Conservation (phyloP, 228 moss, liverwort and hornwort species). For the Sphagnum magellanicum region DNA sequence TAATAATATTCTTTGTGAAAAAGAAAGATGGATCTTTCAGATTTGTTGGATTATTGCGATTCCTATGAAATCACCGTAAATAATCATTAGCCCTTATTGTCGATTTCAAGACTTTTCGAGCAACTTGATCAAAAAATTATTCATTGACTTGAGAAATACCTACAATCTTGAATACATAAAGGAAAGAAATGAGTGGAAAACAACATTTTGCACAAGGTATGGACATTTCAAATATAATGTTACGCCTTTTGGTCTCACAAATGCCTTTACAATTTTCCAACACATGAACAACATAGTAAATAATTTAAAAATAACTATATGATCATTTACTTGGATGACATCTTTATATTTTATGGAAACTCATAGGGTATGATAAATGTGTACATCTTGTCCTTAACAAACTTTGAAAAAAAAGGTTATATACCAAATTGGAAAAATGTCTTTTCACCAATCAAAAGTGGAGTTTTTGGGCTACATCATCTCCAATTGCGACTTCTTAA, state of each 20-base stretch:
- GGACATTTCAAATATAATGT: constrained; percentile 9
- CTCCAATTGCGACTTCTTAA: not conserved
- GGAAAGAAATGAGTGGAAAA: constrained; percentile 6
- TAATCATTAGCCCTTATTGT: constrained; percentile 1
- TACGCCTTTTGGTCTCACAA: constrained; percentile 7
- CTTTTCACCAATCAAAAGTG: not conserved
- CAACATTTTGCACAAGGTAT: constrained; percentile 4
- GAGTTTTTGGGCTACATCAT: constrained; percentile 5
- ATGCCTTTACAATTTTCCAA: constrained; percentile 7
- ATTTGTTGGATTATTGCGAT: not conserved
- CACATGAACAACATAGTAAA: constrained; percentile 2
- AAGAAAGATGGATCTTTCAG: constrained; percentile 6
- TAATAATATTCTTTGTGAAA: constrained; percentile 1
- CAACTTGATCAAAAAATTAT: constrained; percentile 3
- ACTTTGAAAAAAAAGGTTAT: not conserved
- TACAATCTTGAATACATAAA: constrained; percentile 7
- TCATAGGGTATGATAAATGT: not conserved
- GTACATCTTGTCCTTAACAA: not conserved
- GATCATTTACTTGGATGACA: constrained; percentile 4
- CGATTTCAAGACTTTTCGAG: constrained; percentile 5
- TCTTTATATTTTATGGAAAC: not conserved
- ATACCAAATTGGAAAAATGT: not conserved
- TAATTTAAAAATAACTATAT: not conserved
- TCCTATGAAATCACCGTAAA: not conserved
- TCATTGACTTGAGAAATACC: not conserved